phyloP scores from a whole-genome alignment of 306 rosid species.

The Castanea crenata region DNA sequence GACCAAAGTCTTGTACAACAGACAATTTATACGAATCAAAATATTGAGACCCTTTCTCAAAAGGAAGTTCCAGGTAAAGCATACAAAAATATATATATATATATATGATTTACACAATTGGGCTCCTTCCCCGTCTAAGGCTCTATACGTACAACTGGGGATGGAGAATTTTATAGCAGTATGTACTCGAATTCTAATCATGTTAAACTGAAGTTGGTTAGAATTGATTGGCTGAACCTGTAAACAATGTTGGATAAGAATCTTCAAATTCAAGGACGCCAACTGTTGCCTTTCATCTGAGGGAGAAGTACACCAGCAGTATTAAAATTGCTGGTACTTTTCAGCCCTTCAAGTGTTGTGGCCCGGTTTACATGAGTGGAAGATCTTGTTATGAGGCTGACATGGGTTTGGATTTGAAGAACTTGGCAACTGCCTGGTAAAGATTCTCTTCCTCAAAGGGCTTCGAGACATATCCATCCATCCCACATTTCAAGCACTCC shows the following conservation, averaged over 20 bases:
- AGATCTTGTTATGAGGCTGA: conserved; percentile 25
- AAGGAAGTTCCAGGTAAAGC: conserved; percentile 36
- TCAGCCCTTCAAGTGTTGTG: not conserved
- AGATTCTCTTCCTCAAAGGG: conserved; percentile 98
- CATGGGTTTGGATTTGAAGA: conserved; percentile 53
- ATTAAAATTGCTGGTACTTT: conserved; percentile 30
- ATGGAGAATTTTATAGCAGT: conserved; percentile 35
- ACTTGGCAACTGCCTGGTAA: conserved; percentile 77
- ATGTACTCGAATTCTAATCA: conserved; percentile 39
- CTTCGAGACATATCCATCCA: conserved; percentile 96
- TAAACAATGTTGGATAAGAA: conserved; percentile 10
- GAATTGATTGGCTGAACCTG: conserved; percentile 34
- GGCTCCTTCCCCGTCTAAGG: conserved; percentile 39
- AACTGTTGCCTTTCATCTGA: conserved; percentile 11
- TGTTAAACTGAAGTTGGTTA: conserved; percentile 39
- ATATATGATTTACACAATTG: conserved; percentile 56
- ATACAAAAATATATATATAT: conserved; percentile 28
- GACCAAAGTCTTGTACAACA: conserved; percentile 3
- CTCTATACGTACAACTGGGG: conserved; percentile 47
- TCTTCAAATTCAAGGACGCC: conserved; percentile 9
- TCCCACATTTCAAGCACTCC: conserved; percentile 75
- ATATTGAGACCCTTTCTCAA: conserved; percentile 1
- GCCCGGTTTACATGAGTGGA: not conserved
- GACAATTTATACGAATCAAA: conserved; percentile 26
- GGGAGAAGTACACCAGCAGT: conserved; percentile 21